Evolutionary conservation across 495 filamentous ascomycete species (phyloP).

Genomic region (Elaphomyces granulatus): DNA sequence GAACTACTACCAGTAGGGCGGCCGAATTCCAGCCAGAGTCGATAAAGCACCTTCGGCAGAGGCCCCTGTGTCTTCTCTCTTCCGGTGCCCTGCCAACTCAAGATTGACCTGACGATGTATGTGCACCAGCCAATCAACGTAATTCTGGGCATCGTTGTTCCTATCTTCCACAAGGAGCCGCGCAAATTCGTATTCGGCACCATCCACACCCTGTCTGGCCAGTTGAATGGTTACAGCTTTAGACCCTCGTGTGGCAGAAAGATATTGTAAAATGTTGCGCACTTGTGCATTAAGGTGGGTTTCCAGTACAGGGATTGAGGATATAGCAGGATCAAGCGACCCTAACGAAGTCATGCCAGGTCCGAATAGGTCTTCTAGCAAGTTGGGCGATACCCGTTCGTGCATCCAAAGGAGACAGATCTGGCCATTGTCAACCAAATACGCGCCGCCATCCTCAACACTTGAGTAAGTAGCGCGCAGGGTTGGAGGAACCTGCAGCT

Average conservation of each 20-base stretch:
- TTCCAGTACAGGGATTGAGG: constrained; percentile 57
- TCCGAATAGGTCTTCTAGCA: constrained; percentile 85
- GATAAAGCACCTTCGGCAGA: constrained; percentile 38
- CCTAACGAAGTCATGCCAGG: constrained; percentile 56
- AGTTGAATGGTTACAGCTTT: constrained; percentile 84
- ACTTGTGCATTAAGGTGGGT: constrained; percentile 94
- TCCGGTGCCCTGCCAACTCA: constrained; percentile 68
- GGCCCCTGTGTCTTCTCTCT: constrained; percentile 49
- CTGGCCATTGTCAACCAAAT: constrained; percentile 95
- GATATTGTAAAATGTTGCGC: constrained; percentile 80
- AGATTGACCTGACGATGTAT: constrained; percentile 83
- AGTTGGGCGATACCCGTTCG: constrained; percentile 54
- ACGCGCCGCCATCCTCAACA: constrained; percentile 91
- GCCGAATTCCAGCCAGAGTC: constrained; percentile 52
- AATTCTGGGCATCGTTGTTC: constrained; percentile 93
- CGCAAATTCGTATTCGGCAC: constrained; percentile 94
- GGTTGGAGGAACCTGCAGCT: constrained; percentile 54
- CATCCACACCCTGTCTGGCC: constrained; percentile 84
- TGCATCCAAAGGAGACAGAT: constrained; percentile 85
- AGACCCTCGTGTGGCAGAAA: constrained; percentile 63
- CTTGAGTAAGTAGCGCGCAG: constrained; percentile 77
- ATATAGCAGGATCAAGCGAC: constrained; percentile 61
- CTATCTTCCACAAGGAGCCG: constrained; percentile 81
- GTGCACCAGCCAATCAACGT: constrained; percentile 98
- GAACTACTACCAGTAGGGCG: constrained; percentile 49